Evolutionary conservation across 1,139 yeast genomes (phyloP), one percentile per base, ranked within the genome.

Genomic region (Suhomyces bokatorum): DNA sequence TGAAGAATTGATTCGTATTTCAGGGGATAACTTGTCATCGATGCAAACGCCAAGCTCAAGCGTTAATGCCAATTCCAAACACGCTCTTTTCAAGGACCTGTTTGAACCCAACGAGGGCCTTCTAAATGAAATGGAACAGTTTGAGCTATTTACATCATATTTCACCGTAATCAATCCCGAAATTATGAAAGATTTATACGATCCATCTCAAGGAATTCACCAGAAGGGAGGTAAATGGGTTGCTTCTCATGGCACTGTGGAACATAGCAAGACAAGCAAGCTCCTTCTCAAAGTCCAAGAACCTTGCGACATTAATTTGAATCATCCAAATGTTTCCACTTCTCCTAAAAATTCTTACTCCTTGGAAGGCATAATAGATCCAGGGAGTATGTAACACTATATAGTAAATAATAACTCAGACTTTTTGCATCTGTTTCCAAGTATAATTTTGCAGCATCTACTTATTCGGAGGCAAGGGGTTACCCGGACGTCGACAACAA

Each of bases 71-170:
- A 26, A 40, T 37, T 16, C 2, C 15, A 16, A 22, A n/a, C 22
- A 30, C n/a, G 35, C 30, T 12, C n/a, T 49, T 1, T 54, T 40
- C 47, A 48, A 51, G 35, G 46, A 45, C 29, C 38, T 39, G 3
- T 59, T 61, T 40, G 48, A 44, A 2, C 45, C 50, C 1, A 36
- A 42, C 6, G 69, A 62, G 11, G 77, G 75, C 0, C 50, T 68
- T 12, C 55, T 73, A 17, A 58, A 54, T 10, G 57, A 63, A 12
- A 60, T 58, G 4, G 60, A 72, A 31, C 55, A 53, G 40, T 50
- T 59, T 40, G 72, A 70, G 32, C 60, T 73, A 4, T 70, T 69
- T 51, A 66, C 74, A n/a, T 55, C 60, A 12, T 67, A 69, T 48
- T 69, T 53, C 45, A 55, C 62, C 1, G 49, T 60, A 1, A 38